Evolutionary conservation across 2,329 filamentous ascomycete species (phyloP).

Genomic region (Tricladium varicosporioides): DNA sequence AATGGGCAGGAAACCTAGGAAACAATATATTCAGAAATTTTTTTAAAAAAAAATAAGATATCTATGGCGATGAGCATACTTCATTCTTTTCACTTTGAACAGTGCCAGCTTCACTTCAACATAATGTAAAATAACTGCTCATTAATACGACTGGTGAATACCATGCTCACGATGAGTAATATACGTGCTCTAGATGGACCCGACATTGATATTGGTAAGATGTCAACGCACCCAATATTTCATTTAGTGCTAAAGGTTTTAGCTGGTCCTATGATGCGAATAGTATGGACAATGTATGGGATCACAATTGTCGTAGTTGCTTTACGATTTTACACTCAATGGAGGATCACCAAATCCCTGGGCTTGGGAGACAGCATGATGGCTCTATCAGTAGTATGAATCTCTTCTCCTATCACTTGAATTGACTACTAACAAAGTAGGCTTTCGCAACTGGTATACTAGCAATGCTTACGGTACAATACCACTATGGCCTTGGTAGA

Average conservation of each 20-base stretch:
- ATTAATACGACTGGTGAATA: too few relatives aligned
- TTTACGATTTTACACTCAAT: slow-evolving; percentile 10
- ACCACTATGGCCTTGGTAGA: slow-evolving; percentile 21
- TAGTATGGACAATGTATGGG: slow-evolving; percentile 11
- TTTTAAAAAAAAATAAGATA: too few relatives aligned
- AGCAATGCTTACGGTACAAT: slow-evolving; percentile 7
- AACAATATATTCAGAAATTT: too few relatives aligned
- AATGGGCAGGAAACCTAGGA: too few relatives aligned
- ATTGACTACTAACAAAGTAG: not conserved
- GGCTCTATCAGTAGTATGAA: slow-evolving; percentile 9
- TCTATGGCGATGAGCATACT: too few relatives aligned
- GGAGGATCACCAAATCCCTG: slow-evolving; percentile 1
- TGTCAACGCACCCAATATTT: not conserved
- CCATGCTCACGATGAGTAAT: not conserved
- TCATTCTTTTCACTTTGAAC: too few relatives aligned
- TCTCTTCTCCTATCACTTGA: too few relatives aligned
- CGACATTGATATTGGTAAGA: slow-evolving; percentile 4
- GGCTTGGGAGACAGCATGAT: slow-evolving; percentile 14
- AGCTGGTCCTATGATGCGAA: slow-evolving; percentile 7
- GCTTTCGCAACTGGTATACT: not conserved
- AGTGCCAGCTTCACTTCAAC: too few relatives aligned
- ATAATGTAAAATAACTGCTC: too few relatives aligned
- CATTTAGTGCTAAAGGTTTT: too few relatives aligned
- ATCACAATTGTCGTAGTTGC: slow-evolving; percentile 6
- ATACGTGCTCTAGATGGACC: slow-evolving; percentile 1